Conservation (phyloP, 306 rosid genomes). For the Casuarina equisetifolia region DNA sequence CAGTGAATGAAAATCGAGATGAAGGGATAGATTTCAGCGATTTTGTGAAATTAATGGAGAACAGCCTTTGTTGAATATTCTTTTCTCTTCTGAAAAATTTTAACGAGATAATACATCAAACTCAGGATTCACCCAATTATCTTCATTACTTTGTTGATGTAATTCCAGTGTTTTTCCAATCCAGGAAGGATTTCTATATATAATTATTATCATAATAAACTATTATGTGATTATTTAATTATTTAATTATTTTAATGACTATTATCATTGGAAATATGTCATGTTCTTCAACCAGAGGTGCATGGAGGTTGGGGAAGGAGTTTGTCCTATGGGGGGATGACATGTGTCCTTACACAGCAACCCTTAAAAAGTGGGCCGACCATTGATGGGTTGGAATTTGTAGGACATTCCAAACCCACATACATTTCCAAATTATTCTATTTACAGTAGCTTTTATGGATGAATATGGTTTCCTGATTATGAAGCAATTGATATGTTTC, state of each 20-base stretch:
- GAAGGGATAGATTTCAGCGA: constrained; percentile 74
- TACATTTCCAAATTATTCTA: background rate
- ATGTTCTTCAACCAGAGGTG: no score
- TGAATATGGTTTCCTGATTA: background rate
- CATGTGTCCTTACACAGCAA: no score
- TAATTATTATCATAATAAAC: background rate
- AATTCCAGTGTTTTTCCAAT: background rate
- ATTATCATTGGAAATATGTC: no score
- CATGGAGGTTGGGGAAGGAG: no score
- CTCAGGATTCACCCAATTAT: background rate
- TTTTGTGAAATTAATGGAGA: constrained; percentile 75
- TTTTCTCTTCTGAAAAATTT: background rate
- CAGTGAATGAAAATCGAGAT: constrained; percentile 58
- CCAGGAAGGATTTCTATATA: background rate
- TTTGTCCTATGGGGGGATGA: no score
- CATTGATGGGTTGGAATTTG: no score
- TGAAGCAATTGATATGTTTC: background rate
- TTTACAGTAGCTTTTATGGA: background rate
- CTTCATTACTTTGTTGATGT: background rate
- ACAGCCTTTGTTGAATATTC: constrained; percentile 46
- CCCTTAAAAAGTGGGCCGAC: no score
- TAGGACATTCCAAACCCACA: no score
- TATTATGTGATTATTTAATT: no score
- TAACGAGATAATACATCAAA: background rate
- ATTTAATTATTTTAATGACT: no score